Base-by-base conservation (phyloP, 495 filamentous ascomycete species). In the Lophiotrema nucula region DNA sequence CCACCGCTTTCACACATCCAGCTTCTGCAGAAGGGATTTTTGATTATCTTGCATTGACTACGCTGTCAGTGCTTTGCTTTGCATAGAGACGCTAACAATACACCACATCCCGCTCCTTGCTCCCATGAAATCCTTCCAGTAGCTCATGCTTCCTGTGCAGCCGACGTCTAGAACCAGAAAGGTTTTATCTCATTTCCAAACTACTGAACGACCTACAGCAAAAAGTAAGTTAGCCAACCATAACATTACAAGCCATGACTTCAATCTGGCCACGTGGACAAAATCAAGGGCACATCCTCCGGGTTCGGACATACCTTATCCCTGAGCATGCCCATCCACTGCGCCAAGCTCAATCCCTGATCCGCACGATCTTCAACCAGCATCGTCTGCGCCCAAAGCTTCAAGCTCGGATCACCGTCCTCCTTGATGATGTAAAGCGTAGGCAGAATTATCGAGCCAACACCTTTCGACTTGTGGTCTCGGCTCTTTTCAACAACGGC, bases 301-400 rank as follows among this genome's bases (percentile, higher is more conserved):
- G 55, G 48, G 24, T 39, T 13, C 24, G 27, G 41, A 68, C 87
- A 82, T 76, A 97, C 93, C 89, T 97, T 98, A 79, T 97, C 95
- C 73, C 91, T 84, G 74, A 97, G 71, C 49, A 80, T 81, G 28
- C 89, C 89, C 83, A 98, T 87, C 86, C 90, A 98, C 75, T 97
- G 92, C 69, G 82, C 82, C 67, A 93, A 81, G 66, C 95, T 96
- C 70, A 92, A 83, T 19, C 90, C 85, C 75, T 95, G 90, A 68
- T 98, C 93, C 38, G 95, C 89, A 55, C 92, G 81, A 73, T 98
- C 93, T 74, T 98, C 93, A 47, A 98, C 86, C 70, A 97, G 75
- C 77, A 97, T 80, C 41, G 95, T 96, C 79, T 93, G 90, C 23
- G 93, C 93, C 93, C 93, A 98, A 58, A 98, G 75, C 69, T 92